These are phyloP conservation scores for Lophiotrema nucula DNA, from an alignment of 495 filamentous ascomycete genomes.

Conservation along the genomic window DNA sequence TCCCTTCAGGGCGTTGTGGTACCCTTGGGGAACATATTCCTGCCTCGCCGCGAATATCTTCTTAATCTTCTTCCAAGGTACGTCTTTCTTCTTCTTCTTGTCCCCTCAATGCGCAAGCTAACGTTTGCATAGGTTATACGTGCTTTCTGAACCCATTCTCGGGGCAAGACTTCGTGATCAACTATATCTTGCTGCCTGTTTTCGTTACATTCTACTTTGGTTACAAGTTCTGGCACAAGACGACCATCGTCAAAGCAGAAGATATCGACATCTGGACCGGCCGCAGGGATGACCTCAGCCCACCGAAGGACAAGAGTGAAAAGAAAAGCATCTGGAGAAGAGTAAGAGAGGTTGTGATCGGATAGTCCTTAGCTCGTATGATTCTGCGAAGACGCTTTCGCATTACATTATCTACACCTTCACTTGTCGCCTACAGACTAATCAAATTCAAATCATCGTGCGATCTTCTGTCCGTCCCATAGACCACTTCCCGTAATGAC, in stretches of 20 bases:
- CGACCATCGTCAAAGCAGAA: slow-evolving; percentile 49
- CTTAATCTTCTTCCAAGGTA: slow-evolving; percentile 59
- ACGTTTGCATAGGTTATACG: slow-evolving; percentile 45
- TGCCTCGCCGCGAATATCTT: slow-evolving; percentile 60
- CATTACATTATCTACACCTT: no score
- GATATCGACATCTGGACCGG: slow-evolving; percentile 64
- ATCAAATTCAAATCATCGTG: no score
- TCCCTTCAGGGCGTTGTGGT: slow-evolving; percentile 59
- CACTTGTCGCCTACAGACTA: no score
- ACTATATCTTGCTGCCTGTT: slow-evolving; percentile 66
- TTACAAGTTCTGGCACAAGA: slow-evolving; percentile 62
- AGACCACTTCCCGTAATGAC: no score
- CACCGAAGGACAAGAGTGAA: slow-evolving; percentile 28
- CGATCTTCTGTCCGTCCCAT: no score
- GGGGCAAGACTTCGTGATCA: slow-evolving; percentile 61
- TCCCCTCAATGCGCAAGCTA: no score
- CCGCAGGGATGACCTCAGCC: slow-evolving; percentile 49
- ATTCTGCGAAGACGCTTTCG: no score
- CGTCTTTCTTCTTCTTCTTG: slow-evolving; percentile 52
- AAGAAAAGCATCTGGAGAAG: not conserved
- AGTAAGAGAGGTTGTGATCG: slow-evolving; percentile 5
- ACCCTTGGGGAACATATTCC: slow-evolving; percentile 64
- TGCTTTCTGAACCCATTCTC: slow-evolving; percentile 57
- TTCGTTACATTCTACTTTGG: slow-evolving; percentile 59
- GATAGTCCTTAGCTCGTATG: no score